These are phyloP conservation scores for Suillus fuscotomentosus DNA, from an alignment of 768 basidiomycete genomes.

Conservation along the genomic window DNA sequence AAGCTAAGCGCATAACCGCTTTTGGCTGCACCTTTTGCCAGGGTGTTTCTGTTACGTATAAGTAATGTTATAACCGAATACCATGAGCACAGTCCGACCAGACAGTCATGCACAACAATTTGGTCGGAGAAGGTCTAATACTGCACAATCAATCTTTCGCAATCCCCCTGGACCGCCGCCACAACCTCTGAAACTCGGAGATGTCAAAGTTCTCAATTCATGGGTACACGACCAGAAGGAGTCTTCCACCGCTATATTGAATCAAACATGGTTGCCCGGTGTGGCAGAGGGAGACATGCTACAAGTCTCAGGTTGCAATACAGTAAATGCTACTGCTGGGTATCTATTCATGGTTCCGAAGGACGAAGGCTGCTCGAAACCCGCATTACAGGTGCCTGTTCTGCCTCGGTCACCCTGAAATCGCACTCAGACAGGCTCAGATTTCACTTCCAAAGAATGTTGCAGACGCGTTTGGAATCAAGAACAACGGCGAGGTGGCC, in stretches of 20 bases:
- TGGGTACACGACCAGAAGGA: conserved; percentile 79
- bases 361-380: conserved; percentile 59
- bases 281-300: conserved; percentile 76
- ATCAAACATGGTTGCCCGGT: conserved; percentile 76
- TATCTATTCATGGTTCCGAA: conserved; percentile 68
- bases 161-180: conserved; percentile 31
- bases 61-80: not conserved
- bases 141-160: conserved; percentile 64
- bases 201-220: conserved; percentile 57
- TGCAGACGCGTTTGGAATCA: conserved; percentile 67
- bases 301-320: conserved; percentile 43
- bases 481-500: conserved; percentile 70
- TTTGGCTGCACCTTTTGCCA: not conserved
- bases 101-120: conserved; percentile 58
- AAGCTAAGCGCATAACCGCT: not conserved
- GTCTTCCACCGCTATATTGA: conserved; percentile 58
- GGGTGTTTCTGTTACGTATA: not conserved
- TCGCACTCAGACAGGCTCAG: conserved; percentile 31
- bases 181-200: conserved; percentile 57
- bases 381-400: conserved; percentile 58
- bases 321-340: conserved; percentile 40
- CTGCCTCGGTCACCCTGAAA: not conserved
- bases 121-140: conserved; percentile 70
- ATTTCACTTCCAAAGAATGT: conserved; percentile 74
- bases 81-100: conserved; percentile 60